Evolutionary conservation across 2,329 filamentous ascomycete genomes (phyloP).

Genomic region (Aspergillus floridensis): DNA sequence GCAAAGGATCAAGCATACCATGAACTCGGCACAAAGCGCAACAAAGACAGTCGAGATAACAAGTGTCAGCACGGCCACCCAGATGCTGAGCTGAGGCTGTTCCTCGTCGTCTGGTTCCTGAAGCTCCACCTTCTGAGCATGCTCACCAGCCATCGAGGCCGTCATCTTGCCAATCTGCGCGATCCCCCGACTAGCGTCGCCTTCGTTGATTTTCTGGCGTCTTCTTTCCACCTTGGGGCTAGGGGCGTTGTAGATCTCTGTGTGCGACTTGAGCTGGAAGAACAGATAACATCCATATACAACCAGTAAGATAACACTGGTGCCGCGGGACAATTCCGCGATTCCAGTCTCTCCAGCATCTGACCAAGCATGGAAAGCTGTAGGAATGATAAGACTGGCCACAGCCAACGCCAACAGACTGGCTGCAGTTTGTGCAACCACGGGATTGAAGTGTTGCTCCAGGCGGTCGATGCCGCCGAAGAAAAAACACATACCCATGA

Average conservation of each 20-base stretch:
- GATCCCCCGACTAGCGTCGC: slow-evolving; percentile 50
- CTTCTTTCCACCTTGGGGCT: slow-evolving; percentile 71
- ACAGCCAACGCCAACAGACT: slow-evolving; percentile 77
- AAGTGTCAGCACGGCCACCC: slow-evolving; percentile 70
- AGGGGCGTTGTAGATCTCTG: slow-evolving; percentile 73
- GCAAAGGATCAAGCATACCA: slow-evolving; percentile 43
- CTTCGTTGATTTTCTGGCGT: slow-evolving; percentile 47
- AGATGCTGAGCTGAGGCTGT: slow-evolving; percentile 69
- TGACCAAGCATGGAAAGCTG: slow-evolving; percentile 69
- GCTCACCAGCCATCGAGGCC: slow-evolving; percentile 50
- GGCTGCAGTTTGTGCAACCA: slow-evolving; percentile 84
- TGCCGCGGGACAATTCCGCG: slow-evolving; percentile 40
- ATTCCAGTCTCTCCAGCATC: slow-evolving; percentile 29
- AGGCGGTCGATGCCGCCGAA: slow-evolving; percentile 73
- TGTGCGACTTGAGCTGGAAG: slow-evolving; percentile 89
- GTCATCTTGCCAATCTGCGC: slow-evolving; percentile 55
- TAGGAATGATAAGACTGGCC: slow-evolving; percentile 81
- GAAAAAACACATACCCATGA: slow-evolving; percentile 92
- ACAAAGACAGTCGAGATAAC: slow-evolving; percentile 73
- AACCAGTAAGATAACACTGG: slow-evolving; percentile 75
- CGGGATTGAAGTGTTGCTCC: slow-evolving; percentile 88
- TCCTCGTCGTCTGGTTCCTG: slow-evolving; percentile 67
- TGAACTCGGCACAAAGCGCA: slow-evolving; percentile 69
- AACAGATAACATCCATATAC: slow-evolving; percentile 81
- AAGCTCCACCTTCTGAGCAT: slow-evolving; percentile 47